phyloP scores from a whole-genome alignment of 768 basidiomycete genomes.

The Rhizopogon salebrosus region DNA sequence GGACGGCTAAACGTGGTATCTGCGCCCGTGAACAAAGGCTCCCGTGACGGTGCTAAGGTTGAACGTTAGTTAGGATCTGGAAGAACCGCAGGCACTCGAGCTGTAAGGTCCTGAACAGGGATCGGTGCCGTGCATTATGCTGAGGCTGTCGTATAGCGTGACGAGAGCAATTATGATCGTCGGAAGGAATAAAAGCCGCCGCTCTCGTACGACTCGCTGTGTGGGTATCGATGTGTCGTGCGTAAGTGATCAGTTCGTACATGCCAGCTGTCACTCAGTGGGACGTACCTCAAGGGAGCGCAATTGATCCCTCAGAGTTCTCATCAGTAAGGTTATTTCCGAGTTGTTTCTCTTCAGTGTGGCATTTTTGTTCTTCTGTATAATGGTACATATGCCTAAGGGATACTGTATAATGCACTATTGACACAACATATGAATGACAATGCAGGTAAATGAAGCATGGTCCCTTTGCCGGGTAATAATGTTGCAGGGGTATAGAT shows the following conservation, averaged over 20 bases:
- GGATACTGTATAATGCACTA: conserved; percentile 26
- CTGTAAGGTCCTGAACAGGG: not conserved
- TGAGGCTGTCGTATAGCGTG: not conserved
- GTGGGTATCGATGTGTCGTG: not conserved
- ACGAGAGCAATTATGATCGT: not conserved
- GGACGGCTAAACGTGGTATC: conserved; percentile 13
- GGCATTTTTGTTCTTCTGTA: conserved; percentile 20
- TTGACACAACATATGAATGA: conserved; percentile 30
- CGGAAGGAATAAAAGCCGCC: not conserved
- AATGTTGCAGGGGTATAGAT: conserved; percentile 26
- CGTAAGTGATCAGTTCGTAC: not conserved
- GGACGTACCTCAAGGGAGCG: not conserved
- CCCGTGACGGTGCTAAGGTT: not conserved
- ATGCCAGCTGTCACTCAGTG: not conserved
- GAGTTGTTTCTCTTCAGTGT: conserved; percentile 12
- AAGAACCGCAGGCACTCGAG: conserved; percentile 5
- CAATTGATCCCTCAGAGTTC: not conserved
- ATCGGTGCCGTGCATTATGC: conserved; percentile 17
- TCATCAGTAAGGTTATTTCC: too few relatives aligned
- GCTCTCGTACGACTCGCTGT: not conserved
- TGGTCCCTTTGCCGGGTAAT: conserved; percentile 3
- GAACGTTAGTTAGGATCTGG: not conserved
- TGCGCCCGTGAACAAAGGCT: not conserved
- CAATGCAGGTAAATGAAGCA: conserved; percentile 16
- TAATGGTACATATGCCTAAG: conserved; percentile 31